Percentiles rank a stretch among this genome's conserved stretches.
Evolutionary conservation across 2,329 filamentous ascomycete genomes (phyloP).

Genomic region (Epichloe amarillans): DNA sequence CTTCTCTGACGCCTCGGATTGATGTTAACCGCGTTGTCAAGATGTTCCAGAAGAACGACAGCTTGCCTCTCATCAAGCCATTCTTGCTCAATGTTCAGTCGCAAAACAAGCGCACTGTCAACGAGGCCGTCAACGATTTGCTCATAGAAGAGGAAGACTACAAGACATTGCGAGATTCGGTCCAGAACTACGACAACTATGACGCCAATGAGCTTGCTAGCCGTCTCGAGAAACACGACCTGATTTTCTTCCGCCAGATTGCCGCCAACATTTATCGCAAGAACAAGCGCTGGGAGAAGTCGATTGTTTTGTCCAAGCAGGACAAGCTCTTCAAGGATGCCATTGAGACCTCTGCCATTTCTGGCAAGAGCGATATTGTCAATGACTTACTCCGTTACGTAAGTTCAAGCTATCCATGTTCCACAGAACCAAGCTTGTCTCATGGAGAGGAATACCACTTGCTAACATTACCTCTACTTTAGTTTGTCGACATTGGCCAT

Average conservation of each 20-base stretch:
- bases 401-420: constrained; percentile 34
- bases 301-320: constrained; percentile 92
- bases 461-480: constrained; percentile 14
- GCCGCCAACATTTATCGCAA: constrained; percentile 98
- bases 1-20: constrained; percentile 81
- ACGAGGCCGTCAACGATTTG: constrained; percentile 94
- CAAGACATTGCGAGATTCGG: constrained; percentile 94
- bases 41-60: constrained; percentile 98
- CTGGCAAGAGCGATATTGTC: constrained; percentile 78
- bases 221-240: constrained; percentile 89
- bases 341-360: constrained; percentile 92
- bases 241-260: constrained; percentile 99
- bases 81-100: constrained; percentile 93
- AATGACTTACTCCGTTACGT: constrained; percentile 95
- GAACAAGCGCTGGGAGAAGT: constrained; percentile 99
- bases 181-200: constrained; percentile 98
- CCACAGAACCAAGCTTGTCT: background rate
- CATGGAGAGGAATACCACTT: too few relatives aligned
- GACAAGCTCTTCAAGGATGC: constrained; percentile 99
- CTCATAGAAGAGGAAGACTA: constrained; percentile 98
- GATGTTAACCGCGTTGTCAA: constrained; percentile 98
- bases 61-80: constrained; percentile 94
- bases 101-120: constrained; percentile 97
- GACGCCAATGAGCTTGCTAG: constrained; percentile 86
- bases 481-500: constrained; percentile 99